Conservation (phyloP, 2,329 filamentous ascomycete species). For the Hypoxylon sp. region DNA sequence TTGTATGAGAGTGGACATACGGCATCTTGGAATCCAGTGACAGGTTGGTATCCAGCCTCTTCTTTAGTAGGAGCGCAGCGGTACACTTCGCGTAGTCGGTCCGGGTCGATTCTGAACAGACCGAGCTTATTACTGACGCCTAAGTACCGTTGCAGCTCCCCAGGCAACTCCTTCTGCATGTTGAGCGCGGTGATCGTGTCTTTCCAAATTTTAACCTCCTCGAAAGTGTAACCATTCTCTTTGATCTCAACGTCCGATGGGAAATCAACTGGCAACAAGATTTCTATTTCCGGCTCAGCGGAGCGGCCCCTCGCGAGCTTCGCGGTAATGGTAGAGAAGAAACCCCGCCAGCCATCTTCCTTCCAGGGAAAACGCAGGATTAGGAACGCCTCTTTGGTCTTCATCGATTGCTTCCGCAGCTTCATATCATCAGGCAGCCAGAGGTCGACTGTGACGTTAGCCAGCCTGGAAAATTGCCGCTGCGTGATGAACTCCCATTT, state of each 20-base stretch:
- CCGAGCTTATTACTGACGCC: slow-evolving; percentile 76
- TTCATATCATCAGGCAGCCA: slow-evolving; percentile 78
- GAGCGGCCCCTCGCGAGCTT: slow-evolving; percentile 66
- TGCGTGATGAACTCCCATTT: slow-evolving; percentile 81
- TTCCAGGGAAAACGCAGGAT: slow-evolving; percentile 77
- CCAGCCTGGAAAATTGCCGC: slow-evolving; percentile 77
- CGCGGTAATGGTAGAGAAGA: slow-evolving; percentile 62
- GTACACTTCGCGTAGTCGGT: slow-evolving; percentile 70
- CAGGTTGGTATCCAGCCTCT: slow-evolving; percentile 73
- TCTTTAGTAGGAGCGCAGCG: slow-evolving; percentile 72
- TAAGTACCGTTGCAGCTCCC: slow-evolving; percentile 75
- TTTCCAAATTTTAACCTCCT: slow-evolving; percentile 76
- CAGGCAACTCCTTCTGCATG: slow-evolving; percentile 70
- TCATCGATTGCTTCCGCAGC: slow-evolving; percentile 66
- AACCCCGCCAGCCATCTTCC: slow-evolving; percentile 64
- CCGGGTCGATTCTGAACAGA: slow-evolving; percentile 77
- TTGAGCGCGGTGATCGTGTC: slow-evolving; percentile 70
- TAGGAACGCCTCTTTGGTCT: slow-evolving; percentile 71
- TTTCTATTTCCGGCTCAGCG: slow-evolving; percentile 72
- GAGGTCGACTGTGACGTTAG: slow-evolving; percentile 76
- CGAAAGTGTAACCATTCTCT: slow-evolving; percentile 70
- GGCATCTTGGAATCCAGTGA: slow-evolving; percentile 41
- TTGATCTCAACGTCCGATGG: slow-evolving; percentile 72
- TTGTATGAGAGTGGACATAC: slow-evolving; percentile 15
- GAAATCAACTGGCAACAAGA: slow-evolving; percentile 75